phyloP scores from a whole-genome alignment of 2,329 filamentous ascomycete genomes.

The Furcasterigmium sp. region DNA sequence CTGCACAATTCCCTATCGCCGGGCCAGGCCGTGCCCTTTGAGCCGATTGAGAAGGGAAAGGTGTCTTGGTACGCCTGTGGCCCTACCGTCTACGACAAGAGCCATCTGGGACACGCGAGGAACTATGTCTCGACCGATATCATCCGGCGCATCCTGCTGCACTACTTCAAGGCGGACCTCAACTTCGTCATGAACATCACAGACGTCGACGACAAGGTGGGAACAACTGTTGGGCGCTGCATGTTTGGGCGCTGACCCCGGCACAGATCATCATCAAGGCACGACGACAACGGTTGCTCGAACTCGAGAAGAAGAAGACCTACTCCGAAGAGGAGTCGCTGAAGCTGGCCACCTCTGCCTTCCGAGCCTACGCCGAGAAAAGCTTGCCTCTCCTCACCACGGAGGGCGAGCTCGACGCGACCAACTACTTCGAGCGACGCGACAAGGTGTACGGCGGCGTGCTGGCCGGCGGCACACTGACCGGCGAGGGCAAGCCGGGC shows the following conservation, averaged over 20 bases:
- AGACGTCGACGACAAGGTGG: conserved; percentile 71
- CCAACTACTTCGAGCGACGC: conserved; percentile 43
- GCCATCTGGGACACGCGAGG: conserved; percentile 75
- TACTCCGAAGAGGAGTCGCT: conserved; percentile 40
- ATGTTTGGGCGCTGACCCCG: neutral
- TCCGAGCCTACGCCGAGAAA: conserved; percentile 48
- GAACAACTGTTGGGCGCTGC: conserved; percentile 1
- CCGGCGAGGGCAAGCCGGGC: conserved; percentile 55
- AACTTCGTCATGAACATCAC: conserved; percentile 93
- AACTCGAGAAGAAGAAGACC: conserved; percentile 69
- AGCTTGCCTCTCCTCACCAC: conserved; percentile 47
- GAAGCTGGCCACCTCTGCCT: conserved; percentile 46
- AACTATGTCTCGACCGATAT: conserved; percentile 93
- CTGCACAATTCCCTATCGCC: conserved; percentile 77
- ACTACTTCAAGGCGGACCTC: conserved; percentile 80
- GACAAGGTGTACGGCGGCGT: conserved; percentile 50
- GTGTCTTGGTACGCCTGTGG: conserved; percentile 88
- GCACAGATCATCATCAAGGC: conserved; percentile 54
- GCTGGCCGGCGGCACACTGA: conserved; percentile 48
- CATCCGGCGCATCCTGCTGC: conserved; percentile 72
- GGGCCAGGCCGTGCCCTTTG: conserved; percentile 66
- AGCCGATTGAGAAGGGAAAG: conserved; percentile 65
- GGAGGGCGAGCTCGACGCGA: conserved; percentile 37
- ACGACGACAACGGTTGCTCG: conserved; percentile 74
- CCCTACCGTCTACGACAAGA: conserved; percentile 79